Base-by-base conservation (phyloP, 805 yeast species). In the Komagataella phaffii region DNA sequence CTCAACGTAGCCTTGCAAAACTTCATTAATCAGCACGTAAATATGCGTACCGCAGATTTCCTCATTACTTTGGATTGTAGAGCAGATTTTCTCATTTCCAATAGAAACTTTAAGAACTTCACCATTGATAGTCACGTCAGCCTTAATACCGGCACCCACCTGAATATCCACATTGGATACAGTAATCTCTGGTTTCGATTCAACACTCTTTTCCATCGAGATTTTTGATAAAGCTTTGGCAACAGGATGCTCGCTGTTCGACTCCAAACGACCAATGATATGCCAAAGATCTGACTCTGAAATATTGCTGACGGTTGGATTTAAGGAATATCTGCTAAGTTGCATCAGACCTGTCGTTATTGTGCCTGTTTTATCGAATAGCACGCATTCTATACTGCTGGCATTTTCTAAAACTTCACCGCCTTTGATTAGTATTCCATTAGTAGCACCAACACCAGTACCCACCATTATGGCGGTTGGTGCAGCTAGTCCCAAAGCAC, bases 401-500 rank as follows among this genome's bases (percentile, higher is more conserved):
- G 93, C 83, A 52, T 70, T 74, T 61, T 93, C 98, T 55, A 93
- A 74, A 14, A 86, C 79, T 50, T 85, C 95, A 19, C 97, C 99
- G 49, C 97, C 96, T 65, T 91, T 93, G 59, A 93, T 85, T 51
- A 93, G 71, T 4, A 93, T 85, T 17, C 99, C 98, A 64, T 88
- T 74, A 12, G 77, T 66, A 0, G 99, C 98, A 45, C 96, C 98
- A 19, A 88, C 84, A 45, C 99, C 99, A 2, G 98, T 91, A 7
- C 97, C 99, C 2, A 93, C 99, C 97, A 95, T 93, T 8, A 93
- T 88, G 0, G 98, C 98, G 1, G 99, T 95, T 1, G 99, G 99
- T 0, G 98, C 96, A 3, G 97, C 97, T 50, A 93, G 73, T 2
- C 99, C 99, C 21, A 93, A 69, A 0, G 99, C 98, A 74, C 99